Evolutionary conservation across 1,139 yeast genomes (phyloP).

Genomic region (Suhomyces ambrosiae): DNA sequence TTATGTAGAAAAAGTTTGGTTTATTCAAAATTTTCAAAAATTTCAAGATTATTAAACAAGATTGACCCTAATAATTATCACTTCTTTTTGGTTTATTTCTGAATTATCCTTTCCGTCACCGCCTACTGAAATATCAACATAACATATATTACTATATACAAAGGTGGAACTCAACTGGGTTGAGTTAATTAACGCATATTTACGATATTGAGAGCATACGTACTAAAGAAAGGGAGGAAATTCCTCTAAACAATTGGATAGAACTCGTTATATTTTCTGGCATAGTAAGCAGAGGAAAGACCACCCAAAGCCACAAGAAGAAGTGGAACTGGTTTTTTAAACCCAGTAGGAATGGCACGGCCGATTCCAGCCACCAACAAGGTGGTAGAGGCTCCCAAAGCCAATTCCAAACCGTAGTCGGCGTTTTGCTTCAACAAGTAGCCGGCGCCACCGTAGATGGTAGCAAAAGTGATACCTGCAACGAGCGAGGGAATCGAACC

Average conservation of each 20-base stretch:
- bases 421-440: conserved; percentile 71
- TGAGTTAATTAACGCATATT: too few relatives aligned
- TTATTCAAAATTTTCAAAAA: too few relatives aligned
- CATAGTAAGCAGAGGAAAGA: conserved; percentile 67
- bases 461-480: conserved; percentile 74
- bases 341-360: conserved; percentile 60
- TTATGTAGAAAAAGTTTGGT: too few relatives aligned
- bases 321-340: conserved; percentile 77
- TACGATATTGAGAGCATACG: too few relatives aligned
- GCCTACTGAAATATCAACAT: too few relatives aligned
- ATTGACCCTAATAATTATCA: too few relatives aligned
- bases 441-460: conserved; percentile 75
- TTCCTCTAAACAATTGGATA: conserved; percentile 36
- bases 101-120: too few relatives aligned
- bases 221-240: too few relatives aligned
- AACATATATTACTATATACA: conserved; percentile 4
- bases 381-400: conserved; percentile 68
- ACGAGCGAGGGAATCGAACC: conserved; percentile 77
- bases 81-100: too few relatives aligned
- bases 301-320: conserved; percentile 66
- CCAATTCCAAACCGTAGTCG: conserved; percentile 80
- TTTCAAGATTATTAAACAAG: too few relatives aligned
- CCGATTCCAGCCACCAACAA: conserved; percentile 70
- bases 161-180: too few relatives aligned
- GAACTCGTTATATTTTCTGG: conserved; percentile 70